These are phyloP conservation scores for Fusarium dlaminii DNA, from an alignment of 2,329 filamentous ascomycete species.

Conservation along the genomic window DNA sequence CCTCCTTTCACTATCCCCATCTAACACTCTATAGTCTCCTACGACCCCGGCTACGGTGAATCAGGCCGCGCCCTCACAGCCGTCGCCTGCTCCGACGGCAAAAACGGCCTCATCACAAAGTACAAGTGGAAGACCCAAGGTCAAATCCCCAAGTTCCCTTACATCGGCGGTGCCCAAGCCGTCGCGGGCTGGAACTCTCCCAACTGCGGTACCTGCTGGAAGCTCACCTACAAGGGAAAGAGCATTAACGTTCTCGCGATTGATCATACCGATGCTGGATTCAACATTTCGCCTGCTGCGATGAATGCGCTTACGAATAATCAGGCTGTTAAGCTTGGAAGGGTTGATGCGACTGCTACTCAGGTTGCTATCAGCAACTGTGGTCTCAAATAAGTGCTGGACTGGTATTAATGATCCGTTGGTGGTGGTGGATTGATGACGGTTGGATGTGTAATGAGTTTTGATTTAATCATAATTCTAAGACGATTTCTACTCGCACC, in stretches of 20 bases:
- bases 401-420: background rate
- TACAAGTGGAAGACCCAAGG: conserved; percentile 67
- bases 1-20: rapidly evolving
- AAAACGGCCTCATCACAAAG: conserved; percentile 71
- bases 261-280: conserved; percentile 59
- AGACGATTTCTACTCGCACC: rapidly evolving
- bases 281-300: conserved; percentile 65
- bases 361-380: conserved; percentile 58
- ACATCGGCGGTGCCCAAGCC: conserved; percentile 63
- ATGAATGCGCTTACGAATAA: conserved; percentile 65
- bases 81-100: conserved; percentile 74
- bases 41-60: conserved; percentile 76
- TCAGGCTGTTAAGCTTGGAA: conserved; percentile 60
- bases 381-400: conserved; percentile 13
- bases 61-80: conserved; percentile 59
- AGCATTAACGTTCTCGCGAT: conserved; percentile 66
- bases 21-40: conserved; percentile 63
- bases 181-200: conserved; percentile 65
- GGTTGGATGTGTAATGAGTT: background rate
- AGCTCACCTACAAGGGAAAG: conserved; percentile 60
- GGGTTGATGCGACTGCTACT: conserved; percentile 58
- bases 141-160: conserved; percentile 60
- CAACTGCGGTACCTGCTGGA: conserved; percentile 68
- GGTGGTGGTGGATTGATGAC: background rate
- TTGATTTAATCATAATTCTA: background rate